Conservation (phyloP, 2,329 filamentous ascomycete species). For the Beauveria sp. region DNA sequence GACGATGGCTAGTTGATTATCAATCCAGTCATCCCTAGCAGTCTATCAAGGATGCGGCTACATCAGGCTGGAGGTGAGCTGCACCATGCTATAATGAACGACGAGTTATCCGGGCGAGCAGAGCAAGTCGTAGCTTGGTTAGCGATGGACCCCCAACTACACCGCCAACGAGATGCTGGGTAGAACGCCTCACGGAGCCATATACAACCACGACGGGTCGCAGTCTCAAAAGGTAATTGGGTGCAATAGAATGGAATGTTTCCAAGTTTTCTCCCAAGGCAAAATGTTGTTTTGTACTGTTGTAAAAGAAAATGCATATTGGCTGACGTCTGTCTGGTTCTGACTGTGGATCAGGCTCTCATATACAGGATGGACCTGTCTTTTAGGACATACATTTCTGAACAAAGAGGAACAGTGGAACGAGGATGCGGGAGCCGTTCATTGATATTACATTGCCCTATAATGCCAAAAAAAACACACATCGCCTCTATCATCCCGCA, state of each 20-base stretch:
- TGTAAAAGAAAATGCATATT: not conserved
- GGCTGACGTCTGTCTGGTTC: constrained; percentile 5
- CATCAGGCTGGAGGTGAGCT: not conserved
- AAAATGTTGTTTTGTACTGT: too few species aligned
- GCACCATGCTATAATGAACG: not conserved
- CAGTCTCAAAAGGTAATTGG: too few species aligned
- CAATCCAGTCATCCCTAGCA: not conserved
- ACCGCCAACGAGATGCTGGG: too few species aligned
- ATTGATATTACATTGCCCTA: not conserved
- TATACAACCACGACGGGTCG: too few species aligned
- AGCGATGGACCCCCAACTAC: too few species aligned
- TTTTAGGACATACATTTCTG: too few species aligned
- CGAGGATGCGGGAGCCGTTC: not conserved
- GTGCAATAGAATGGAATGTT: too few species aligned
- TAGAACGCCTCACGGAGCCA: too few species aligned
- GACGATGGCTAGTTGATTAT: not conserved
- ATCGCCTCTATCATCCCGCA: too few species aligned
- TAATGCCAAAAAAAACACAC: not conserved
- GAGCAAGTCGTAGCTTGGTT: not conserved
- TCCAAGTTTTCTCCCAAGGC: too few species aligned
- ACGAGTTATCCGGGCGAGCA: not conserved
- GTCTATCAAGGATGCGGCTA: not conserved
- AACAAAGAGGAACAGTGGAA: too few species aligned
- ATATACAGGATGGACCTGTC: constrained; percentile 1
- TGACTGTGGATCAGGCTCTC: constrained; percentile 6